These are phyloP conservation scores for Fonsecaea pugnacius DNA, from an alignment of 2,329 filamentous ascomycete genomes.

Conservation along the genomic window DNA sequence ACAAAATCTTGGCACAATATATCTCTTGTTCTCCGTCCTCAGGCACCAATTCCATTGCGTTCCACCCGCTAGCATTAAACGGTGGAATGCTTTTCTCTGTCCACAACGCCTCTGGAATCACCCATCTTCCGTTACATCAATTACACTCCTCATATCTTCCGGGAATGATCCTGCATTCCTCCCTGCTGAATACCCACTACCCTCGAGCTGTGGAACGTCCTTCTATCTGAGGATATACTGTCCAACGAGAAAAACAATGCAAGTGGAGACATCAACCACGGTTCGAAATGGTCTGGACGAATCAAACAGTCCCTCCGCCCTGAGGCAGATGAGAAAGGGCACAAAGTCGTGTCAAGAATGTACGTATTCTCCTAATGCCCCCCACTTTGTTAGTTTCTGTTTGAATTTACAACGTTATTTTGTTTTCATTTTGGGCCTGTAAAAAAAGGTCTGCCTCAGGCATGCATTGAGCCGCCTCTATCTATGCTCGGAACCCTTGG, in stretches of 20 bases:
- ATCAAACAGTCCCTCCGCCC: not conserved
- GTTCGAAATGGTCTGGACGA: not conserved
- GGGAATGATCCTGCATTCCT: not conserved
- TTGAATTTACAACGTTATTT: not conserved
- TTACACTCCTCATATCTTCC: not conserved
- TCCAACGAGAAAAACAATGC: not conserved
- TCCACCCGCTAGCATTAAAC: not conserved
- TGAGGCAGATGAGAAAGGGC: slow-evolving; percentile 35
- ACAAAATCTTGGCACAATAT: not conserved
- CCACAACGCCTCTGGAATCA: not conserved
- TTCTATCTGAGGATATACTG: not conserved
- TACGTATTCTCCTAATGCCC: slow-evolving; percentile 17
- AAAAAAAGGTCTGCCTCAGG: not conserved
- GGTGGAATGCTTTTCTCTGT: not conserved
- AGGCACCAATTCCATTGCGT: not conserved
- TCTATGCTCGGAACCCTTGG: not conserved
- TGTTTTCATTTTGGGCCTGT: not conserved
- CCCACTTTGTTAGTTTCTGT: not conserved
- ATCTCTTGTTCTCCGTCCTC: not conserved
- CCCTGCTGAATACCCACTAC: not conserved
- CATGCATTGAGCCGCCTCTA: not conserved
- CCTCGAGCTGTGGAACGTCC: not conserved
- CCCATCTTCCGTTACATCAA: not conserved
- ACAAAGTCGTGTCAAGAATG: slow-evolving; percentile 37
- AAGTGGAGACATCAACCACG: not conserved